Evolutionary conservation across 2,329 filamentous ascomycete species (phyloP).

Genomic region (Nigrospora sphaerica): DNA sequence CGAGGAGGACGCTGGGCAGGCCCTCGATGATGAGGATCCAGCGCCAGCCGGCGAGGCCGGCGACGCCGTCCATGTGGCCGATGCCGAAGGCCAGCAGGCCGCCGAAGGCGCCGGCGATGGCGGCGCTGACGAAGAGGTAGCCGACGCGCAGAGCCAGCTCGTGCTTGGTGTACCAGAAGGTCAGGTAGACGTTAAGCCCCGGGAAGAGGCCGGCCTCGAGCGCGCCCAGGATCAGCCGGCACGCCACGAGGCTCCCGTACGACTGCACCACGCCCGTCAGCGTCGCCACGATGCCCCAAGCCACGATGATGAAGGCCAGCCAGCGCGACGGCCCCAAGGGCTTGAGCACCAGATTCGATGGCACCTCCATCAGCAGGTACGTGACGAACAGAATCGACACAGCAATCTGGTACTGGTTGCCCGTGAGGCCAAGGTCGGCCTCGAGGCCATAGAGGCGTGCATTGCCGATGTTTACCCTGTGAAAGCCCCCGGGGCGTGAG

Average conservation of each 20-base stretch:
- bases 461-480: slow-evolving; percentile 65
- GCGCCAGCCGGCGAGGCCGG: slow-evolving; percentile 61
- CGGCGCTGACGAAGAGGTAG: slow-evolving; percentile 65
- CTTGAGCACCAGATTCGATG: slow-evolving; percentile 58
- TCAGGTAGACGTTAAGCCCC: slow-evolving; percentile 61
- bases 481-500: slow-evolving; percentile 4
- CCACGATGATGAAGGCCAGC: slow-evolving; percentile 55
- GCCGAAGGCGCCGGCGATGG: slow-evolving; percentile 64
- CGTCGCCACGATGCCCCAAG: slow-evolving; percentile 64
- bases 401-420: slow-evolving; percentile 63
- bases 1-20: slow-evolving; percentile 42
- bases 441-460: slow-evolving; percentile 59
- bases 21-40: slow-evolving; percentile 60
- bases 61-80: slow-evolving; percentile 62
- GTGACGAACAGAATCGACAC: slow-evolving; percentile 64
- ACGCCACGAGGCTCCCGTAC: slow-evolving; percentile 60
- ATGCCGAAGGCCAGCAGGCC: slow-evolving; percentile 69
- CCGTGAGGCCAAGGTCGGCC: slow-evolving; percentile 50
- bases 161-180: slow-evolving; percentile 68
- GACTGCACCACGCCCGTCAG: slow-evolving; percentile 61
- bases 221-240: slow-evolving; percentile 60
- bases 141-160: slow-evolving; percentile 68
- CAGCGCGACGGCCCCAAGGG: slow-evolving; percentile 55
- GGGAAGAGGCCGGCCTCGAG: slow-evolving; percentile 67
- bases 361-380: slow-evolving; percentile 55